These are phyloP conservation scores for Huntiella savannae DNA, from an alignment of 2,329 filamentous ascomycete genomes.

Conservation along the genomic window DNA sequence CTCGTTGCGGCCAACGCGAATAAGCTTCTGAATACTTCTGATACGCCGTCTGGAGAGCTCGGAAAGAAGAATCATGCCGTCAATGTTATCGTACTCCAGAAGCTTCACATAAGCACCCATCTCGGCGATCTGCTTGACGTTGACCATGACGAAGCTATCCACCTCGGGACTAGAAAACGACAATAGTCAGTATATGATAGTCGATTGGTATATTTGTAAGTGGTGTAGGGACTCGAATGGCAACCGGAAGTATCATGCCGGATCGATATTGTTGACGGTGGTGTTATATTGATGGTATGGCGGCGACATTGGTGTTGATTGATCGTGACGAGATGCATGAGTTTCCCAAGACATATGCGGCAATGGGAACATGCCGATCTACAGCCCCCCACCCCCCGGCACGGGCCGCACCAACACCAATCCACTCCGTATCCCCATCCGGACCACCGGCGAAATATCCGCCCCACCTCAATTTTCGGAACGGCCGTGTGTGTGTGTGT, in stretches of 20 bases:
- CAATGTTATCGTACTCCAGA: slow-evolving; percentile 98
- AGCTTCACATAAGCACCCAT: slow-evolving; percentile 99
- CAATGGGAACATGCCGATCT: too few species aligned
- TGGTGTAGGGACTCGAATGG: background rate
- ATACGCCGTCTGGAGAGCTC: slow-evolving; percentile 97
- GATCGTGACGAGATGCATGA: too few species aligned
- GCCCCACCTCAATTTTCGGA: background rate
- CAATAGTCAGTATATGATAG: slow-evolving; percentile 4
- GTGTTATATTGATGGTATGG: too few species aligned
- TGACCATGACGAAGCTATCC: slow-evolving; percentile 99
- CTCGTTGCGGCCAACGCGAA: slow-evolving; percentile 92
- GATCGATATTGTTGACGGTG: background rate
- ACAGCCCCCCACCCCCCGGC: too few species aligned
- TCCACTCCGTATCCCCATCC: background rate
- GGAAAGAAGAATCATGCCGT: slow-evolving; percentile 98
- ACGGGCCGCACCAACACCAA: background rate
- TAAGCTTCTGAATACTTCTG: slow-evolving; percentile 95
- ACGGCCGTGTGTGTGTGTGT: too few species aligned
- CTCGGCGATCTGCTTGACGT: slow-evolving; percentile 98
- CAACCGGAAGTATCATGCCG: background rate
- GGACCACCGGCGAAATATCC: slow-evolving; percentile 23
- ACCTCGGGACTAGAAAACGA: slow-evolving; percentile 48
- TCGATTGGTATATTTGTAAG: background rate
- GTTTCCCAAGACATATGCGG: too few species aligned
- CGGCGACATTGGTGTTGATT: too few species aligned